phyloP scores from a whole-genome alignment of 2,329 filamentous ascomycete species.

The Madurella mycetomatis region DNA sequence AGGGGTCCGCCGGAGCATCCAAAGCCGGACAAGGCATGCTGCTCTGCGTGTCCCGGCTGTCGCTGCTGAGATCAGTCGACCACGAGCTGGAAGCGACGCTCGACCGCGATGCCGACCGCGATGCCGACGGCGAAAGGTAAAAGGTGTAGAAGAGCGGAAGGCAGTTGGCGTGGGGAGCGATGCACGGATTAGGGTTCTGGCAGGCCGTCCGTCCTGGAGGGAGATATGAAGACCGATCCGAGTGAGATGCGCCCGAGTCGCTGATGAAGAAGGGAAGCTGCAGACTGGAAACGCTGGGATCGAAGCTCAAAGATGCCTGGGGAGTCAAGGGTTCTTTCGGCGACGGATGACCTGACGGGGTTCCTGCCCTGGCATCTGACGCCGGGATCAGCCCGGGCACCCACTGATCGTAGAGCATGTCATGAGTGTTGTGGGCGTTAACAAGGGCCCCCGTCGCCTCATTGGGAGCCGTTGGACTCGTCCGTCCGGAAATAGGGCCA shows the following conservation, averaged over 20 bases:
- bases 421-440: slow-evolving; percentile 16
- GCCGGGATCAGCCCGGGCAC: slow-evolving; percentile 16
- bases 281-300: slow-evolving; percentile 14
- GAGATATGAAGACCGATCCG: neutral
- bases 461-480: slow-evolving; percentile 14
- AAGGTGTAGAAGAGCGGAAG: slow-evolving; percentile 18
- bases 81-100: slow-evolving; percentile 16
- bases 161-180: slow-evolving; percentile 8
- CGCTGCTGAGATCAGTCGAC: slow-evolving; percentile 7
- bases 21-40: slow-evolving; percentile 24
- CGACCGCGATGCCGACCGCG: slow-evolving; percentile 21
- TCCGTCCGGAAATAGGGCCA: slow-evolving; percentile 19
- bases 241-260: slow-evolving; percentile 5
- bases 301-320: slow-evolving; percentile 17
- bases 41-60: slow-evolving; percentile 5
- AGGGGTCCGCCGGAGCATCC: slow-evolving; percentile 14
- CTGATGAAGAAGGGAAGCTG: slow-evolving; percentile 21
- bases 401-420: slow-evolving; percentile 12
- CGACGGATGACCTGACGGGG: slow-evolving; percentile 6
- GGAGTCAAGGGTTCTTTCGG: slow-evolving; percentile 18
- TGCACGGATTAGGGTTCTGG: neutral
- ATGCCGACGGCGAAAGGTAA: slow-evolving; percentile 23
- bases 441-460: slow-evolving; percentile 12
- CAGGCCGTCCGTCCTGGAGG: neutral
- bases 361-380: slow-evolving; percentile 15